phyloP scores from a whole-genome alignment of 2,329 filamentous ascomycete genomes.

The Geosmithia flava region DNA sequence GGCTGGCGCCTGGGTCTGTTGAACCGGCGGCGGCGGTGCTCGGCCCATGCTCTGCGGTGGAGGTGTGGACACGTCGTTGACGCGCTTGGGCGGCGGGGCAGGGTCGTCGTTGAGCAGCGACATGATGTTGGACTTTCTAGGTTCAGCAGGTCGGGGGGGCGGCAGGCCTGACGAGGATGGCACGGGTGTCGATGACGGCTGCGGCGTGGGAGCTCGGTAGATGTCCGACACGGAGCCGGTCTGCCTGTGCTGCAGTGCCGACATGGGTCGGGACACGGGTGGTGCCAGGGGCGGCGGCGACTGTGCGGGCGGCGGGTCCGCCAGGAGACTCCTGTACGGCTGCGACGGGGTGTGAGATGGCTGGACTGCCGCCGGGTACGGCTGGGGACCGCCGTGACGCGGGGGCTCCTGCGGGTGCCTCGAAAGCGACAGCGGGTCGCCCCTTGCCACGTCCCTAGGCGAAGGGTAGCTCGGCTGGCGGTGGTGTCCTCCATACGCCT shows the following conservation, averaged over 20 bases:
- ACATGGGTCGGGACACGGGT: slow-evolving; percentile 21
- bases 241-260: slow-evolving; percentile 20
- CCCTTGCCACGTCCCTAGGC: slow-evolving; percentile 19
- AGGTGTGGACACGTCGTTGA: slow-evolving; percentile 38
- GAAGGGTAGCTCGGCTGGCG: slow-evolving; percentile 13
- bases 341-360: neutral
- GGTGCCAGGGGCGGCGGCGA: slow-evolving; percentile 28
- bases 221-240: slow-evolving; percentile 16
- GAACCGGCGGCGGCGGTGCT: slow-evolving; percentile 17
- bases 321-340: slow-evolving; percentile 25
- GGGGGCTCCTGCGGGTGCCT: slow-evolving; percentile 29
- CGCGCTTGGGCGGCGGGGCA: slow-evolving; percentile 31
- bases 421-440: slow-evolving; percentile 26
- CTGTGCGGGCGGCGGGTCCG: slow-evolving; percentile 21
- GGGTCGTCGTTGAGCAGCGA: slow-evolving; percentile 50
- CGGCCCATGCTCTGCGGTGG: slow-evolving; percentile 34
- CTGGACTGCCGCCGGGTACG: slow-evolving; percentile 9
- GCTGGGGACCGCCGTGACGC: slow-evolving; percentile 20
- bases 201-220: slow-evolving; percentile 8
- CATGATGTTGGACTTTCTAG: slow-evolving; percentile 51
- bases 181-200: slow-evolving; percentile 11
- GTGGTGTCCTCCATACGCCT: slow-evolving; percentile 29
- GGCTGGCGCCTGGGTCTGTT: slow-evolving; percentile 12
- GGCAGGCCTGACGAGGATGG: slow-evolving; percentile 12
- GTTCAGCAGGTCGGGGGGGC: slow-evolving; percentile 22